Evolutionary conservation across 306 rosid species (phyloP), one percentile per base, ranked within the genome.

Genomic region (Pterocarpus santalinus): DNA sequence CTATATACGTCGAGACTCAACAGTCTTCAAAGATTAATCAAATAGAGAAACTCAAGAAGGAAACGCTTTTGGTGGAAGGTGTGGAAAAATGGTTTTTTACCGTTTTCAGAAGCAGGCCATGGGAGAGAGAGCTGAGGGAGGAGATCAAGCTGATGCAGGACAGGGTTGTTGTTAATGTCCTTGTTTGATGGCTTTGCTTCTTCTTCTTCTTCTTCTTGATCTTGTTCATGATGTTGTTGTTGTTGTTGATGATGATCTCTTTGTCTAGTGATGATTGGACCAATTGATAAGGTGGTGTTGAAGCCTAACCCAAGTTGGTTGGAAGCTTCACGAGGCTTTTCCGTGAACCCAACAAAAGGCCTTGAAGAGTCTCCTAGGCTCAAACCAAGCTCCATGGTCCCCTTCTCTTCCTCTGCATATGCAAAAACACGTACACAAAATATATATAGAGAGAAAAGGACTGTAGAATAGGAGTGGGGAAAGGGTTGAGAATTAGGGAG

Each of bases 351-450:
- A 14, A 90, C 74, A 5, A 88, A 83, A 12, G 95, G 86, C 69
- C 85, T 89, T 8, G 97, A 79, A 72, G 94, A 30, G 15, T 92
- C 97, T 22, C 99, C 99, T 33, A 96, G 84, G 76, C 94, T 93
- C 41, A 96, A 85, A 69, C 89, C 99, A 46, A 96, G 86, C 84
- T 96, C 98, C 99, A 95, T 91, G 76, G n/a, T 73, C 60, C 73
- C n/a, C 44, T 74, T 69, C 47, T 66, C 62, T 67, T 51, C 8
- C 51, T 78, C 60, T 44, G 51, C 71, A 68, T 86, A 80, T 46
- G 65, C 69, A 10, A 28, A 34, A 16, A 16, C 63, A 62, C 0
- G 1, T 57, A 32, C 35, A 55, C 7, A 17, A 0, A 56, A n/a
- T 44, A 51, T 10, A 77, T 36, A 41, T 2, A 52, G 22, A 36